Percentiles rank a stretch among this genome's conserved stretches.
Conservation (phyloP, 1,284 basidiomycete species). For the Trichosporon faecale region DNA sequence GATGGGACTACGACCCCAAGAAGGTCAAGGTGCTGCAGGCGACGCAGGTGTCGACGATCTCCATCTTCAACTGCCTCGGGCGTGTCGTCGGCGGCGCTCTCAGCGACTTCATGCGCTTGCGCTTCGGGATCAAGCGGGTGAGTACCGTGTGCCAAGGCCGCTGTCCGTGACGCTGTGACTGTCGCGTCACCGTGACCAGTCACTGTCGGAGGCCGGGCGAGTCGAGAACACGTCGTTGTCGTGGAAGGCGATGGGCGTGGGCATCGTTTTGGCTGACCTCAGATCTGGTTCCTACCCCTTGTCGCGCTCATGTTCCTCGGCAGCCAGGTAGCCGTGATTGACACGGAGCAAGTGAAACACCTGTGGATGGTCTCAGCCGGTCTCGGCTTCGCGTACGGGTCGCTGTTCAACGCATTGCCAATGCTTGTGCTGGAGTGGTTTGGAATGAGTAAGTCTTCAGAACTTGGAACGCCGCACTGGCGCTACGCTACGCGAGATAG, state of each 20-base stretch:
- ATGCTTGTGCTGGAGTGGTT: slow-evolving; percentile 82
- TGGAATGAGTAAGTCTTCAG: slow-evolving; percentile 62
- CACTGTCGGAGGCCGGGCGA: background rate
- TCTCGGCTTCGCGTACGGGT: slow-evolving; percentile 72
- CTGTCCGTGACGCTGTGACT: background rate
- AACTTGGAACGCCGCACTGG: no score
- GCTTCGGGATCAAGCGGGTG: slow-evolving; percentile 60
- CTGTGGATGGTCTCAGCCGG: slow-evolving; percentile 74
- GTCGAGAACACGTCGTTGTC: background rate
- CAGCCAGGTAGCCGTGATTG: slow-evolving; percentile 63
- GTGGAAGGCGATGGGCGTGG: background rate
- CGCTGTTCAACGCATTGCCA: slow-evolving; percentile 71
- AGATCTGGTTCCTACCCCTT: slow-evolving; percentile 63
- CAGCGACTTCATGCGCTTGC: slow-evolving; percentile 68
- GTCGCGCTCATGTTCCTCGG: slow-evolving; percentile 66
- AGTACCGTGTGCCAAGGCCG: slow-evolving; percentile 6
- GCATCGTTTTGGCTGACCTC: slow-evolving; percentile 4
- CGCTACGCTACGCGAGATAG: no score
- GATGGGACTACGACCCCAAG: slow-evolving; percentile 62
- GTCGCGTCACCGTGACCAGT: background rate
- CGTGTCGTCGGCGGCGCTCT: slow-evolving; percentile 76
- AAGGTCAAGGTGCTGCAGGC: slow-evolving; percentile 74
- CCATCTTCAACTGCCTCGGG: slow-evolving; percentile 77
- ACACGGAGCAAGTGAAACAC: slow-evolving; percentile 60
- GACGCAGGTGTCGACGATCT: slow-evolving; percentile 77